A percentile compares a stretch with the other conserved stretches of the same genome.
Evolutionary conservation across 331 rosid species (phyloP).

Genomic region (Ulmus americana): DNA sequence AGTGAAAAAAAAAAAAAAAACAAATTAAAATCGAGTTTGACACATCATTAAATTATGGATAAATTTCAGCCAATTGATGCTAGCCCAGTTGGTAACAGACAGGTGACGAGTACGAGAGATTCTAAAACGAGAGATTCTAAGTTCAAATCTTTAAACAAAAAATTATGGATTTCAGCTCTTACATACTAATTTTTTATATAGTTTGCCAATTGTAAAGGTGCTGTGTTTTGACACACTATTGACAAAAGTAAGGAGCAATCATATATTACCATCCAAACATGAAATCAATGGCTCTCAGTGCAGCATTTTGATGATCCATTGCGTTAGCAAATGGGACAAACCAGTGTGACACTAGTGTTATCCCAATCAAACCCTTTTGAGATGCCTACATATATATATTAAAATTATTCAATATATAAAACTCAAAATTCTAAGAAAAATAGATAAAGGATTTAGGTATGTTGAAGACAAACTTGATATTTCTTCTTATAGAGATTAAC

Average conservation of each 20-base stretch:
- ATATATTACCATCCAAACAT: slow-evolving; percentile 53
- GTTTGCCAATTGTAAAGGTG: no score
- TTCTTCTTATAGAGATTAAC: slow-evolving; percentile 37
- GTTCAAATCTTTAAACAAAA: not conserved
- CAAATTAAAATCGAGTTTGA: not conserved
- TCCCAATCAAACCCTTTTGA: slow-evolving; percentile 54
- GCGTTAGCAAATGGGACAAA: slow-evolving; percentile 28
- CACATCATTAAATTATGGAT: no score
- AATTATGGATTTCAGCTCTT: no score
- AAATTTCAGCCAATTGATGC: no score
- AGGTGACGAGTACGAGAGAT: no score
- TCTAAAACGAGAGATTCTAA: no score
- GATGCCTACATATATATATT: slow-evolving; percentile 23
- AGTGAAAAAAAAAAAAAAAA: not conserved
- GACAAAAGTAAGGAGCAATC: no score
- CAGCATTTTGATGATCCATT: slow-evolving; percentile 28
- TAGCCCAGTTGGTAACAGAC: no score
- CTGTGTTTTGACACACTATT: no score
- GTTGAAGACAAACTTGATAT: slow-evolving; percentile 33
- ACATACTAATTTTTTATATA: not conserved
- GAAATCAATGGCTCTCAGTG: slow-evolving; percentile 44
- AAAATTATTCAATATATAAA: not conserved
- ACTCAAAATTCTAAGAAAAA: not conserved
- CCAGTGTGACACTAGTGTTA: slow-evolving; percentile 45
- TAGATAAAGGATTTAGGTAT: not conserved